These are phyloP conservation scores for Candida labiduridarum DNA, from an alignment of 1,139 yeast genomes.

Conservation along the genomic window DNA sequence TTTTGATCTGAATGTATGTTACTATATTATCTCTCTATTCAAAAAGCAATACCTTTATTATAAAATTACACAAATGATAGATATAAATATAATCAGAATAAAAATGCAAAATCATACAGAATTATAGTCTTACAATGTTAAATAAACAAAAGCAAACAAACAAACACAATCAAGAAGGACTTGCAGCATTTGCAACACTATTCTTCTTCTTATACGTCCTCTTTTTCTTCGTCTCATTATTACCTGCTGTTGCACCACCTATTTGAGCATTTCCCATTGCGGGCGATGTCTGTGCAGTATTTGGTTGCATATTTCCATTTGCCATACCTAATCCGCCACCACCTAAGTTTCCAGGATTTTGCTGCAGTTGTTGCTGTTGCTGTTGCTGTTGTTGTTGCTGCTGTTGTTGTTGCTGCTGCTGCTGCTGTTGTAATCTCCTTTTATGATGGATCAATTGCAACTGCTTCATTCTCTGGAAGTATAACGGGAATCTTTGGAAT, in stretches of 20 bases:
- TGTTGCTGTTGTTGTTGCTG: conserved; percentile 11
- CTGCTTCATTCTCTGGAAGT: conserved; percentile 47
- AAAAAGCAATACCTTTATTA: not conserved
- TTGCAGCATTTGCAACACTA: conserved; percentile 1
- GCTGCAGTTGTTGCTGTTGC: no score
- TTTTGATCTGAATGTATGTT: conserved; percentile 1
- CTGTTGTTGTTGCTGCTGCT: conserved; percentile 15
- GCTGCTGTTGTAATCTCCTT: conserved; percentile 19
- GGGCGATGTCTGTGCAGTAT: conserved; percentile 12
- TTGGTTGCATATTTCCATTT: conserved; percentile 2
- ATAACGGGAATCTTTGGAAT: conserved; percentile 45
- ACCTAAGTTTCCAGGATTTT: not conserved
- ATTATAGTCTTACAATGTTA: not conserved
- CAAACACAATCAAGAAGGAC: not conserved
- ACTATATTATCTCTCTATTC: not conserved
- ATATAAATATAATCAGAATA: not conserved
- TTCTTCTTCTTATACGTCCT: conserved; percentile 16
- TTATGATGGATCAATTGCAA: conserved; percentile 41
- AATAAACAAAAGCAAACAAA: not conserved
- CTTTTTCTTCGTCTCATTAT: conserved; percentile 16
- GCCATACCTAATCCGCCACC: not conserved
- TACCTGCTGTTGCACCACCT: not conserved
- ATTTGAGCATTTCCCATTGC: not conserved
- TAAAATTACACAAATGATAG: not conserved
- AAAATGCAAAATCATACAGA: not conserved